Conservation (phyloP, 352 stramenopile species). For the Globisporangium barbulae region DNA sequence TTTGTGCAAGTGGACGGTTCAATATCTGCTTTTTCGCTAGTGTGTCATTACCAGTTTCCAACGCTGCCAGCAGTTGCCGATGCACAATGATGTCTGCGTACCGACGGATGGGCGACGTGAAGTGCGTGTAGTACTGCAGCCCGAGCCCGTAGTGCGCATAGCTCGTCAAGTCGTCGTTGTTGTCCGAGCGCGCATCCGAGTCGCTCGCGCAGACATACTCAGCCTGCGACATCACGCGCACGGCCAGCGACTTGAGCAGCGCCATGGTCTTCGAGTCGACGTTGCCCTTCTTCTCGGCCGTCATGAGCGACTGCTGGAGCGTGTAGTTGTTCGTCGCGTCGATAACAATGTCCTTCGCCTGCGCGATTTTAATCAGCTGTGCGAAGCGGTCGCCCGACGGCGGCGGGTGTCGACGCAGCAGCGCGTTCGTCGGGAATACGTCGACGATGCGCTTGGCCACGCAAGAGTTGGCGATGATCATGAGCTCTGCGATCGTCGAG, state of each 20-base stretch:
- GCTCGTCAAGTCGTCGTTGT: slow-evolving; percentile 45
- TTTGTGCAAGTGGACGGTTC: neutral
- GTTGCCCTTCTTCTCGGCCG: slow-evolving; percentile 48
- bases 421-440: slow-evolving; percentile 74
- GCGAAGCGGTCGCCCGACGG: slow-evolving; percentile 72
- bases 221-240: slow-evolving; percentile 93
- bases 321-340: slow-evolving; percentile 82
- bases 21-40: neutral
- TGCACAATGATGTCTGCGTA: slow-evolving; percentile 92
- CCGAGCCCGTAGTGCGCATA: slow-evolving; percentile 89
- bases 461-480: slow-evolving; percentile 92
- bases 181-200: slow-evolving; percentile 32
- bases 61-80: slow-evolving; percentile 73
- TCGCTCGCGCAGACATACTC: slow-evolving; percentile 89
- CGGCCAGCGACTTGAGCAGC: slow-evolving; percentile 91
- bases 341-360: slow-evolving; percentile 67
- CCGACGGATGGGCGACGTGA: slow-evolving; percentile 89
- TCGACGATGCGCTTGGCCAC: slow-evolving; percentile 85
- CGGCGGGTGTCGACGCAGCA: slow-evolving; percentile 86
- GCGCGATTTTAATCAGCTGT: slow-evolving; percentile 68
- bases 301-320: slow-evolving; percentile 67
- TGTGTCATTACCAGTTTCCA: slow-evolving; percentile 18
- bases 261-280: slow-evolving; percentile 82
- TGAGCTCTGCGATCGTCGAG: slow-evolving; percentile 91
- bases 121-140: slow-evolving; percentile 90